Percentiles rank a stretch among this genome's conserved stretches.
Conservation (phyloP, 202 grass and related monocot species). For the Saccharum hybrid region DNA sequence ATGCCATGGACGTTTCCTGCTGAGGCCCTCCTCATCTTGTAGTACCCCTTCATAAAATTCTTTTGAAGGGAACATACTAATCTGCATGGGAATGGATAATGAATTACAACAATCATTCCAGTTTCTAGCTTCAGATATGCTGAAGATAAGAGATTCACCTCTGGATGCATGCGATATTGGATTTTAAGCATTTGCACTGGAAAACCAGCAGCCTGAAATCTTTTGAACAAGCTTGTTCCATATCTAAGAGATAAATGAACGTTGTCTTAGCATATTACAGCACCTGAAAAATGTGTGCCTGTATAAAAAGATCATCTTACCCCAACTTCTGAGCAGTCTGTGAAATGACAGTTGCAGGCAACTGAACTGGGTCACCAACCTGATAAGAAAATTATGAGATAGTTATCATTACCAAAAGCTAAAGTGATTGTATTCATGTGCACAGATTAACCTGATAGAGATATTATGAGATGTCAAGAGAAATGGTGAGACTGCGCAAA, state of each 20-base stretch:
- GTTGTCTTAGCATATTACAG: constrained; percentile 36
- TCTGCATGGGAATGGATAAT: constrained; percentile 59
- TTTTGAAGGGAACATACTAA: constrained; percentile 94
- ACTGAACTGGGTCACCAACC: constrained; percentile 96
- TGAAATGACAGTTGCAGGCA: constrained; percentile 97
- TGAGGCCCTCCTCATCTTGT: constrained; percentile 79
- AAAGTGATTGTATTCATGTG: constrained; percentile 27
- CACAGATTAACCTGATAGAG: not conserved
- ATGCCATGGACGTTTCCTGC: constrained; percentile 72
- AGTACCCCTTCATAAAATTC: constrained; percentile 91
- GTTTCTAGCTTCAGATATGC: constrained; percentile 24
- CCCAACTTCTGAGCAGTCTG: constrained; percentile 77
- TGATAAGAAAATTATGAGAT: constrained; percentile 34
- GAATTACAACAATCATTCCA: constrained; percentile 32
- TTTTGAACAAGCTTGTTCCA: constrained; percentile 90
- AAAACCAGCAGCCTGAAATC: constrained; percentile 97
- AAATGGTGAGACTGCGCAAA: constrained; percentile 6
- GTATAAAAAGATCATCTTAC: constrained; percentile 50
- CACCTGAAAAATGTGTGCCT: not conserved
- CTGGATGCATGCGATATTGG: constrained; percentile 98
- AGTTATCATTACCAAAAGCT: constrained; percentile 38
- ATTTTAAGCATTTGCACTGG: constrained; percentile 95
- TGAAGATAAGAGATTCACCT: constrained; percentile 52
- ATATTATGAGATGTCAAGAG: not conserved
- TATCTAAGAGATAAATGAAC: constrained; percentile 58